Evolutionary conservation across 139 green algal species (phyloP).

Genomic region (Pleodorina starrii): DNA sequence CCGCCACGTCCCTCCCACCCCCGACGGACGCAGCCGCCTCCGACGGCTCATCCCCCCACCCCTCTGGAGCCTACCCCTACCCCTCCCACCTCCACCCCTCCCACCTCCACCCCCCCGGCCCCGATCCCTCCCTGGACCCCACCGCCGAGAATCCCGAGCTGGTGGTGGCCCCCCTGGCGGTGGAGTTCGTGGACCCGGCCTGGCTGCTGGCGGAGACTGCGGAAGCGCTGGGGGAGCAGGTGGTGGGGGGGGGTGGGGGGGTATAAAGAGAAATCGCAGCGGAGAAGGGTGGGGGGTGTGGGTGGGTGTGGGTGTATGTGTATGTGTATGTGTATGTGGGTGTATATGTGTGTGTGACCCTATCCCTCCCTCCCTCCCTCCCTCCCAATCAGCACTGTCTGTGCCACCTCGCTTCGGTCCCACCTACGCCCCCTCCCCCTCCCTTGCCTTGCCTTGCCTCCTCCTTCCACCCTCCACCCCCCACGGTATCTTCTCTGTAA

Average conservation of each 20-base stretch:
- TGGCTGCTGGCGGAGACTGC: background rate
- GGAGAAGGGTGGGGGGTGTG: background rate
- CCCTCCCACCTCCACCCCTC: no score
- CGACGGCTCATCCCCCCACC: no score
- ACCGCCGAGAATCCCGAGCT: conserved; percentile 25
- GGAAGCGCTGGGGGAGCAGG: background rate
- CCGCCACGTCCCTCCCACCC: background rate
- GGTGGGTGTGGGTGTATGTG: background rate
- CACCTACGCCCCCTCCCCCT: no score
- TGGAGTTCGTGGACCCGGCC: background rate
- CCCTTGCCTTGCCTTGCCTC: no score
- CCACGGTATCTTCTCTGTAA: no score
- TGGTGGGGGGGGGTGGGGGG: background rate
- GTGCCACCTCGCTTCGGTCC: no score
- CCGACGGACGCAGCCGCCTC: no score
- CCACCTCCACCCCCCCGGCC: background rate
- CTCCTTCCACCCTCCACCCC: background rate
- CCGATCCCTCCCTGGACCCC: background rate
- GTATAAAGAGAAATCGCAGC: conserved; percentile 2
- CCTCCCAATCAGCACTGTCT: no score
- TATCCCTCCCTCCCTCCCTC: no score
- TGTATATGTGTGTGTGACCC: background rate
- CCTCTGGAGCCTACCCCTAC: no score
- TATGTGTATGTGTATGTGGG: background rate
- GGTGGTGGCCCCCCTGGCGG: conserved; percentile 2